Evolutionary conservation across 208 protist genomes (phyloP), one percentile per base, ranked within the genome.

Genomic region (Acanthamoeba royreba): DNA sequence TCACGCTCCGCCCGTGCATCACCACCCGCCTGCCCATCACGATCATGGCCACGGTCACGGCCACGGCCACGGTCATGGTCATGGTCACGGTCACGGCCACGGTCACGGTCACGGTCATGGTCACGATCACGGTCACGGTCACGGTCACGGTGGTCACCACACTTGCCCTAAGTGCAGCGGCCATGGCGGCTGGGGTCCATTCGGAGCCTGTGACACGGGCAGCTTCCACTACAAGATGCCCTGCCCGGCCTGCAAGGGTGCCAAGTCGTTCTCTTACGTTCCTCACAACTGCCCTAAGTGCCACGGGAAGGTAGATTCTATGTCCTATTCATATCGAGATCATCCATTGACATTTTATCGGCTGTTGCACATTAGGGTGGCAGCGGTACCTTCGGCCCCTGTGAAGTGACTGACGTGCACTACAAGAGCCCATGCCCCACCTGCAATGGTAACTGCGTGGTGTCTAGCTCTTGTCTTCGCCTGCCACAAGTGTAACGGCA

Each of bases 161-260:
- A 49, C 40, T 17, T 93, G 89, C 11, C 22, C 28, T 13, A 93
- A 93, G 52, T 93, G 89, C 61, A 42, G 35, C n/a, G 89, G 89
- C 22, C 45, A 83, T 35, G 89, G 89, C 28, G 89, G 89, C 13
- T 66, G 42, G 55, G 89, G 89, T 4, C 19, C 89, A 28, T 93
- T 93, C 28, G 89, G 89, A 0, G 46, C 61, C 7, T 93, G 89
- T 11, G 63, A 81, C 9, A 13, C 11, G 13, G n/a, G 22, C 19
- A 61, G 81, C 28, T 1, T 93, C 1, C 89, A 93, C 61, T 81
- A 53, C 89, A 93, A 83, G 89, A 2, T 8, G 47, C 61, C 53
- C 8, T 93, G 89, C n/a, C 61, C 61, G 9, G 45, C 61, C 5
- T 93, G 89, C 89, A 46, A 81, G 2, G 89, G 89, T 25, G n/a